These are phyloP conservation scores for Dendrobium chrysotoxum DNA, from an alignment of 106 monocot species.

Conservation along the genomic window DNA sequence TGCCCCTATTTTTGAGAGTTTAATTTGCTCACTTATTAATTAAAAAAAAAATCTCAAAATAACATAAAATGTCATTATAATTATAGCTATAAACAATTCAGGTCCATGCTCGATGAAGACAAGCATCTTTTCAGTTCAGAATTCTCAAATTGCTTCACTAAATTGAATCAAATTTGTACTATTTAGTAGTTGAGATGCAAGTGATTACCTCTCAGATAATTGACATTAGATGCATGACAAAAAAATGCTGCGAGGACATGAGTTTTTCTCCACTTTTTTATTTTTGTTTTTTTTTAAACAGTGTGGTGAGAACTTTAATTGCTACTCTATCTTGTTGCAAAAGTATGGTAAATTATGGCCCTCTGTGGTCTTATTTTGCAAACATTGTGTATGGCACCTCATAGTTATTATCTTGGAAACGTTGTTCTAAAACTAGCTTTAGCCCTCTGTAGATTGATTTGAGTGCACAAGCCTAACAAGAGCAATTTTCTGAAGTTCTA, in stretches of 20 bases:
- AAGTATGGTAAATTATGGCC: neutral
- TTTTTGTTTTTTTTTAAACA: neutral
- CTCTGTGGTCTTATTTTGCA: neutral
- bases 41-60: neutral
- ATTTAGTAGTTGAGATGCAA: neutral
- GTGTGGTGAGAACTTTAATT: neutral
- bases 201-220: neutral
- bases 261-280: neutral
- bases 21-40: neutral
- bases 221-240: neutral
- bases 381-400: neutral
- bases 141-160: neutral
- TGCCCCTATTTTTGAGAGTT: neutral
- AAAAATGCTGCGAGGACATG: neutral
- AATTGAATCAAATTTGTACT: neutral
- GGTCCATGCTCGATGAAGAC: neutral
- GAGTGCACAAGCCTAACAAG: neutral
- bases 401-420: neutral
- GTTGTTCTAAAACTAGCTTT: constrained; percentile 1
- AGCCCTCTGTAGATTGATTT: neutral
- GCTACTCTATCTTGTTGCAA: neutral
- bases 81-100: neutral
- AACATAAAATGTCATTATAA: neutral
- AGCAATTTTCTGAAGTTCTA: constrained; percentile 3
- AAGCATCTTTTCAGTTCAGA: constrained; percentile 1